Evolutionary conservation across 768 basidiomycete genomes (phyloP).

Genomic region (Agrocybe pediades): DNA sequence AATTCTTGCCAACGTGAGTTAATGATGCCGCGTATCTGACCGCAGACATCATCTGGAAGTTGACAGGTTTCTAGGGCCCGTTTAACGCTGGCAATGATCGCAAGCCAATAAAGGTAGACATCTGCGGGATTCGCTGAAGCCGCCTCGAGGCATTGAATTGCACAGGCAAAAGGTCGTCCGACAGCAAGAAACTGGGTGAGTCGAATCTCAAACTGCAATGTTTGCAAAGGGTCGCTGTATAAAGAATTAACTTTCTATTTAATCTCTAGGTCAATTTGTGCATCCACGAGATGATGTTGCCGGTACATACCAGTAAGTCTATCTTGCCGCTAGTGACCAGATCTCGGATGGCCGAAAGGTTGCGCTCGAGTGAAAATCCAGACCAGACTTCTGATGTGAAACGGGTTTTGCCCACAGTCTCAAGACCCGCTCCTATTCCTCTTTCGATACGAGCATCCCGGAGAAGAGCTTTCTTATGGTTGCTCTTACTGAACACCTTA

Average conservation of each 20-base stretch:
- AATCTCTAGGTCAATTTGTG: too few relatives aligned
- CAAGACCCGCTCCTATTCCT: constrained; percentile 23
- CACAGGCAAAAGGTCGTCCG: constrained; percentile 24
- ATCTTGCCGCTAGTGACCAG: constrained; percentile 4
- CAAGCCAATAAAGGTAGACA: constrained; percentile 38
- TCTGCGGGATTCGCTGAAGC: constrained; percentile 26
- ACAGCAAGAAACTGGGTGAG: constrained; percentile 26
- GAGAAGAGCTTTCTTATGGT: constrained; percentile 8
- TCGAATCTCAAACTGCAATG: constrained; percentile 21
- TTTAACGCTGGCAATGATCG: constrained; percentile 23
- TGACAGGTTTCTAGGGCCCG: constrained; percentile 12
- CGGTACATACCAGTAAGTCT: constrained; percentile 8
- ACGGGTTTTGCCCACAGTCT: constrained; percentile 27
- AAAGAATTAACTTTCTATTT: neutral
- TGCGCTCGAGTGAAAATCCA: constrained; percentile 10
- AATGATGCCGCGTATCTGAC: constrained; percentile 27
- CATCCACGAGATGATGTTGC: too few relatives aligned
- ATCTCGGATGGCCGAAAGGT: constrained; percentile 15
- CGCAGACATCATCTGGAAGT: constrained; percentile 19
- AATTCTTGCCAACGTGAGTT: constrained; percentile 28
- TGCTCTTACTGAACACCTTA: constrained; percentile 22
- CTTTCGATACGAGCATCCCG: neutral
- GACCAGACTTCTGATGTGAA: constrained; percentile 21
- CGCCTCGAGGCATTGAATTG: constrained; percentile 34
- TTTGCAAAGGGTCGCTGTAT: neutral